Conservation (phyloP, 2,329 filamentous ascomycete species). For the Botryotinia globosa region DNA sequence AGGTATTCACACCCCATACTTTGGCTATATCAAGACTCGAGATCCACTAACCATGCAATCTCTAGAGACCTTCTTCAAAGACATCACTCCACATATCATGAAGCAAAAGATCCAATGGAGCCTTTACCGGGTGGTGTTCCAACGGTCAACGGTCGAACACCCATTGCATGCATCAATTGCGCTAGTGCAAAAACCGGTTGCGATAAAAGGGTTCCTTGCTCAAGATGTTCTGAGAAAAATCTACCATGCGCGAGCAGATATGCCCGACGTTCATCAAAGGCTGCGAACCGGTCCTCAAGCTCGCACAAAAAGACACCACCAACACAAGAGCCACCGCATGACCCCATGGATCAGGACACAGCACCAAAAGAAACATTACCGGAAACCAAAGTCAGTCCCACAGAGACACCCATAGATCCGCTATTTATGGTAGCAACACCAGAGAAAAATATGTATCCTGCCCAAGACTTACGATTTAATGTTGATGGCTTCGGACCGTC, state of each 20-base stretch:
- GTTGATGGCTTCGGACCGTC: conserved; percentile 16
- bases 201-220: conserved; percentile 50
- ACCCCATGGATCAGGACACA: conserved; percentile 19
- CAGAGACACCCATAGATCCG: not conserved
- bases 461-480: conserved; percentile 12
- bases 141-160: conserved; percentile 43
- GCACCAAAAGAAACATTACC: not conserved
- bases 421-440: conserved; percentile 13
- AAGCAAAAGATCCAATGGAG: conserved; percentile 48
- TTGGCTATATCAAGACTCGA: conserved; percentile 17
- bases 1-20: conserved; percentile 40
- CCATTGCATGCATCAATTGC: conserved; percentile 51
- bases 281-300: conserved; percentile 16
- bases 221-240: conserved; percentile 49
- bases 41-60: conserved; percentile 31
- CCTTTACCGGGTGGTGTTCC: conserved; percentile 44
- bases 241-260: conserved; percentile 49
- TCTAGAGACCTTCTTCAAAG: conserved; percentile 49
- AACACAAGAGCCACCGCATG: conserved; percentile 16
- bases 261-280: conserved; percentile 51
- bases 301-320: conserved; percentile 19
- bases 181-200: conserved; percentile 52
- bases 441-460: not conserved
- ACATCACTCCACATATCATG: conserved; percentile 52
- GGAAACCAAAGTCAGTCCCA: not conserved